These are phyloP conservation scores for Botrytis fabae DNA, from an alignment of 2,329 filamentous ascomycete species.

Conservation along the genomic window DNA sequence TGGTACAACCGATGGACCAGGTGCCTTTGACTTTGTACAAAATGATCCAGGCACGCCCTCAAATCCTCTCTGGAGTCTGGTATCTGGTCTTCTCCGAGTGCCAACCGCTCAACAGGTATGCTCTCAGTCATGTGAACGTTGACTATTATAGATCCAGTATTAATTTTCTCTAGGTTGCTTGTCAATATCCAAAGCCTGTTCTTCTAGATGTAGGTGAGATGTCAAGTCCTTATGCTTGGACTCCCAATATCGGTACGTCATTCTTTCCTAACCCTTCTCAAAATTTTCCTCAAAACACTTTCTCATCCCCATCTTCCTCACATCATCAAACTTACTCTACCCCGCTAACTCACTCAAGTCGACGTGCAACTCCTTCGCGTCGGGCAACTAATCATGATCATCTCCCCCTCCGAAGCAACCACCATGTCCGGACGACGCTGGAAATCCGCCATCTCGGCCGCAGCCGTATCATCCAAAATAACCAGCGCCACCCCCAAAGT, in stretches of 20 bases:
- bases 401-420: constrained; percentile 82
- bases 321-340: constrained; percentile 48
- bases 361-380: constrained; percentile 84
- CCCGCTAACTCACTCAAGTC: constrained; percentile 46
- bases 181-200: constrained; percentile 78
- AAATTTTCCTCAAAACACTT: neutral
- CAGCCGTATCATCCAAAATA: constrained; percentile 37
- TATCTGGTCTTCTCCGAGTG: constrained; percentile 67
- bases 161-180: constrained; percentile 24
- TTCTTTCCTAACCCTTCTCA: neutral
- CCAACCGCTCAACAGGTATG: constrained; percentile 55
- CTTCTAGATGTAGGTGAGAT: constrained; percentile 84
- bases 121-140: neutral
- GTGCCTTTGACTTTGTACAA: constrained; percentile 89
- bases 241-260: constrained; percentile 65
- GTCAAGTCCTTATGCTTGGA: constrained; percentile 75
- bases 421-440: constrained; percentile 91
- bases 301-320: constrained; percentile 60
- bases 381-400: constrained; percentile 79
- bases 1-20: constrained; percentile 87
- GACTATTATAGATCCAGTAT: neutral
- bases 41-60: constrained; percentile 69
- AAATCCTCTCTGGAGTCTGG: constrained; percentile 69
- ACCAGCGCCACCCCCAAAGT: constrained; percentile 60
- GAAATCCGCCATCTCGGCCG: constrained; percentile 62